Evolutionary conservation across 345 rosid genomes (phyloP).

Genomic region (Arabidopsis suecica): DNA sequence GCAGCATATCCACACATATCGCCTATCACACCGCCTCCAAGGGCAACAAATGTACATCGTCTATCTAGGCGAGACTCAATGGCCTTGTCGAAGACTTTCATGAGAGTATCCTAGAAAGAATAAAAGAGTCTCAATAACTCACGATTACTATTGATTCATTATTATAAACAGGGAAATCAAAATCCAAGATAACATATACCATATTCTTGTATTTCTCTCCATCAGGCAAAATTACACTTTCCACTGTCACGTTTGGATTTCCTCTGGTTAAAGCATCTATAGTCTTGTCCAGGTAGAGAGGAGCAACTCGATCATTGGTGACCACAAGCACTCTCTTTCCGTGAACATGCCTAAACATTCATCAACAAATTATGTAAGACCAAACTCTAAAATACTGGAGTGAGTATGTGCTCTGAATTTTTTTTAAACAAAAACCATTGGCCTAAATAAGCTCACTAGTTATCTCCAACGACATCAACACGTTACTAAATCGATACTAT

Average conservation of each 20-base stretch:
- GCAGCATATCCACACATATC: constrained; percentile 99
- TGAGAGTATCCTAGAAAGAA: constrained; percentile 68
- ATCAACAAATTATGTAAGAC: constrained; percentile 8
- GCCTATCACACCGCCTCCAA: constrained; percentile 98
- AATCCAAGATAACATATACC: constrained; percentile 50
- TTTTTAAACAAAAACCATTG: neutral
- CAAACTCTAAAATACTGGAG: neutral
- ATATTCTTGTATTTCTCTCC: constrained; percentile 92
- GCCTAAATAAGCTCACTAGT: neutral
- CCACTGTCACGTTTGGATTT: constrained; percentile 83
- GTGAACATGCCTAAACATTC: constrained; percentile 74
- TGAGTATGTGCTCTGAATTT: neutral
- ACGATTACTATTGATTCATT: neutral
- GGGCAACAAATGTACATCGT: constrained; percentile 87
- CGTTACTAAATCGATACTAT: constrained; percentile 10
- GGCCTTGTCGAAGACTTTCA: constrained; percentile 96
- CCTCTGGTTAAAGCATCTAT: constrained; percentile 76
- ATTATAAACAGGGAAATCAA: neutral
- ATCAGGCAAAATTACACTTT: constrained; percentile 84
- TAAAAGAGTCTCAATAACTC: neutral
- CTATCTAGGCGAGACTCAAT: constrained; percentile 87
- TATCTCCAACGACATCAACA: neutral
- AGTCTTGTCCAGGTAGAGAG: constrained; percentile 80
- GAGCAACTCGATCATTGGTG: constrained; percentile 75
- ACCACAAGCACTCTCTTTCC: constrained; percentile 97